These are phyloP conservation scores for Aspergillus floridensis DNA, from an alignment of 2,329 filamentous ascomycete species.

Conservation along the genomic window DNA sequence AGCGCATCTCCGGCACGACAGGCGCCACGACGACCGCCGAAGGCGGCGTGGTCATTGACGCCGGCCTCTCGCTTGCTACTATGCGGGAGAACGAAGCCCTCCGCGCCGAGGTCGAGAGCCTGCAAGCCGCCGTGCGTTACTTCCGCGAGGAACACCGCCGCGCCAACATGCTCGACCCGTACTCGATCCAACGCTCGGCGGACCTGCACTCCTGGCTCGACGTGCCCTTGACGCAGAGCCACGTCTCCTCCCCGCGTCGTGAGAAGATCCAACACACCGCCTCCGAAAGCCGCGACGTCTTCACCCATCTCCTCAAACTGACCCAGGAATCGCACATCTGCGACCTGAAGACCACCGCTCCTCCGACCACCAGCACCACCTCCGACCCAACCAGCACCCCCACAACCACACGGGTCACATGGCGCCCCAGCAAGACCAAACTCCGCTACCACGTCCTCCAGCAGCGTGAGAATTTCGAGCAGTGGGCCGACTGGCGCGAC, in stretches of 20 bases:
- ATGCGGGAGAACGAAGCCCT: conserved; percentile 46
- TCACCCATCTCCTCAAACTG: conserved; percentile 43
- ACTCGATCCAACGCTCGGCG: conserved; percentile 40
- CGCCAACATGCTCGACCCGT: conserved; percentile 40
- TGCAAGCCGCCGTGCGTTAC: conserved; percentile 48
- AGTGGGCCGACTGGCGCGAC: conserved; percentile 46
- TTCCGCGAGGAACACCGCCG: conserved; percentile 46
- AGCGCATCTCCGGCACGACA: conserved; percentile 40
- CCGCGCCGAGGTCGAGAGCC: conserved; percentile 42
- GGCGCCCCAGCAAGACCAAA: conserved; percentile 44
- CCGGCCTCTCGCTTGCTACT: conserved; percentile 38
- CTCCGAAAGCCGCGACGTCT: conserved; percentile 43
- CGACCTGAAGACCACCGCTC: conserved; percentile 38
- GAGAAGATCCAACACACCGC: conserved; percentile 37
- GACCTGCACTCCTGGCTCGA: conserved; percentile 46
- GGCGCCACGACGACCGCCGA: conserved; percentile 30
- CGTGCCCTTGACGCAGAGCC: conserved; percentile 34
- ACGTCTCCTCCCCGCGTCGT: conserved; percentile 23
- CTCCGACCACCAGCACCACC: conserved; percentile 12
- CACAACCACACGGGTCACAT: conserved; percentile 29
- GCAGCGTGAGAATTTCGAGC: conserved; percentile 47
- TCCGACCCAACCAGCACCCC: conserved; percentile 9
- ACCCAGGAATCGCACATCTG: conserved; percentile 42
- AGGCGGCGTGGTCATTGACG: conserved; percentile 40
- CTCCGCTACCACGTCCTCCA: conserved; percentile 44